phyloP scores from a whole-genome alignment of 805 yeast species.

The Ogataea wickerhamii region DNA sequence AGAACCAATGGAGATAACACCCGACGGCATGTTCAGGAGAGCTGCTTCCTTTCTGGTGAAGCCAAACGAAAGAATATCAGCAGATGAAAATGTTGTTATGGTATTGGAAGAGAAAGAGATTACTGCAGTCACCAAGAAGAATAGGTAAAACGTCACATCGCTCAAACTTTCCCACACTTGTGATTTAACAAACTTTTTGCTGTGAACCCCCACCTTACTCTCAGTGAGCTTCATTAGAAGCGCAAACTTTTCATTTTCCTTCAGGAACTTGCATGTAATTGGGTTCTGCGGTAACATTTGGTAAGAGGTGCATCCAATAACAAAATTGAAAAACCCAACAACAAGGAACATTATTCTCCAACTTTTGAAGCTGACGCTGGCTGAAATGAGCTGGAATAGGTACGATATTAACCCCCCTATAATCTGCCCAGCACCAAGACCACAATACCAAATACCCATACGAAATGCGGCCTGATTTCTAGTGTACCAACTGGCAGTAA shows the following conservation, averaged over 20 bases:
- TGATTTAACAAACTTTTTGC: conserved; percentile 40
- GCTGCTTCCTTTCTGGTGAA: conserved; percentile 43
- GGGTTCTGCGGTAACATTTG: conserved; percentile 49
- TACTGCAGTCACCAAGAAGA: conserved; percentile 41
- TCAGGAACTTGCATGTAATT: conserved; percentile 16
- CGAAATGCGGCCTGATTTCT: conserved; percentile 31
- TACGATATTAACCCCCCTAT: conserved; percentile 46
- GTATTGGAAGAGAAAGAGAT: conserved; percentile 53
- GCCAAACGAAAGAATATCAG: conserved; percentile 51
- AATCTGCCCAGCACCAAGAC: conserved; percentile 41
- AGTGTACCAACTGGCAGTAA: conserved; percentile 33
- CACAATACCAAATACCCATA: conserved; percentile 35
- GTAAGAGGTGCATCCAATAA: conserved; percentile 44
- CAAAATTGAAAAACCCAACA: conserved; percentile 50
- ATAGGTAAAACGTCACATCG: conserved; percentile 50
- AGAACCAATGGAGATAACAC: conserved; percentile 43
- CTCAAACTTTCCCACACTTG: conserved; percentile 45
- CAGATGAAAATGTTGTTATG: conserved; percentile 48
- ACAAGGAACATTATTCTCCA: conserved; percentile 62
- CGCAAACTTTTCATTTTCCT: conserved; percentile 35
- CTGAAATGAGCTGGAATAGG: conserved; percentile 49
- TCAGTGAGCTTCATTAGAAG: conserved; percentile 43
- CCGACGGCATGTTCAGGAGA: conserved; percentile 55
- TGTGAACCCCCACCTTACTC: conserved; percentile 52
- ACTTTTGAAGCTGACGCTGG: conserved; percentile 39